Percentiles rank a stretch among this genome's conserved stretches.
Conservation (phyloP, 2,329 filamentous ascomycete genomes). For the Alternaria burnsii region DNA sequence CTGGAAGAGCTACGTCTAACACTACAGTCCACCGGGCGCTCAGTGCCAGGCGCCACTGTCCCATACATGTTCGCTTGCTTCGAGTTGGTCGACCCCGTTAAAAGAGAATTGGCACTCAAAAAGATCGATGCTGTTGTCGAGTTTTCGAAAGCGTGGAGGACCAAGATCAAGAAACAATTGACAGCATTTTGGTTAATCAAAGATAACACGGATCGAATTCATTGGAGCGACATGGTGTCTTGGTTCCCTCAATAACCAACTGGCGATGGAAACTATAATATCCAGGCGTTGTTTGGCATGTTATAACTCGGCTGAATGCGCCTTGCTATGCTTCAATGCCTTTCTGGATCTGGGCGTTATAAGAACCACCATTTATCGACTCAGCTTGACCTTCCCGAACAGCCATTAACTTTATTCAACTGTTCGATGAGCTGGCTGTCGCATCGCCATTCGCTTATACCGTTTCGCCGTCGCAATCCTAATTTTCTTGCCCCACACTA, state of each 20-base stretch:
- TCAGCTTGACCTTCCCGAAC: not conserved
- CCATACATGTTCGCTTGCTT: slow-evolving; percentile 11
- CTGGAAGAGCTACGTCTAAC: slow-evolving; percentile 1
- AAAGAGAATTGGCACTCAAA: slow-evolving; percentile 9
- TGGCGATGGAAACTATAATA: not conserved
- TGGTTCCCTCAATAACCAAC: slow-evolving; percentile 1
- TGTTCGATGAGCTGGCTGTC: slow-evolving; percentile 20
- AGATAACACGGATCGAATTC: slow-evolving; percentile 6
- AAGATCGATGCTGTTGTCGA: not conserved
- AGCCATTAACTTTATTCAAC: not conserved
- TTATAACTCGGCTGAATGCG: not conserved
- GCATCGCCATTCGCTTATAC: slow-evolving; percentile 22
- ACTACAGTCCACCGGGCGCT: slow-evolving; percentile 2
- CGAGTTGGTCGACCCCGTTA: not conserved
- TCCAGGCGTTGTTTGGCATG: not conserved
- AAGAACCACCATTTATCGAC: not conserved
- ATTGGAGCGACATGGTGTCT: slow-evolving; percentile 13
- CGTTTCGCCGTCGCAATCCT: slow-evolving; percentile 19
- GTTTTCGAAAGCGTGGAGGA: slow-evolving; percentile 1
- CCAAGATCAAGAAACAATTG: slow-evolving; percentile 6
- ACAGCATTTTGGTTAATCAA: slow-evolving; percentile 14
- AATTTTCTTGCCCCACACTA: slow-evolving; percentile 25
- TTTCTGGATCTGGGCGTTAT: not conserved
- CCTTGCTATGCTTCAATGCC: not conserved
- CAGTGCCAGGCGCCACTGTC: not conserved